A percentile compares a stretch with the other conserved stretches of the same genome.
These are phyloP conservation scores for Juncus effusus DNA, from an alignment of 176 grass and related monocot genomes.

Conservation along the genomic window DNA sequence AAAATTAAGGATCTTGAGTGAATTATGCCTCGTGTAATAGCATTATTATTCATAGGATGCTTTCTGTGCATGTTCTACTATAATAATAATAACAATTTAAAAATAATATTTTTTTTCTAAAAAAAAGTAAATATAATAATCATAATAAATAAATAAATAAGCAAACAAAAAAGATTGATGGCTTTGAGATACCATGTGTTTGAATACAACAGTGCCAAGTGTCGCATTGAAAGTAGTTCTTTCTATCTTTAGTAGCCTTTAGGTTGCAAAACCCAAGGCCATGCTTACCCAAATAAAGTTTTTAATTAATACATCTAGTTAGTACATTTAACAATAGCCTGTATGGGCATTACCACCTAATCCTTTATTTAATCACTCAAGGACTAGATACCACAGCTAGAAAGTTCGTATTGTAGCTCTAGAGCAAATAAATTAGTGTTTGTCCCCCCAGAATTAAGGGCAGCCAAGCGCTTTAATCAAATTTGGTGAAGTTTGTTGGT, in stretches of 20 bases:
- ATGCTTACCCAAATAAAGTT: background rate
- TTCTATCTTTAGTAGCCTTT: no score
- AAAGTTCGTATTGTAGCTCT: background rate
- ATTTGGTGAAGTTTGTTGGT: conserved; percentile 16
- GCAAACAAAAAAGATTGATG: background rate
- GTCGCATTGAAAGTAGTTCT: conserved; percentile 1
- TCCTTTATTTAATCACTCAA: background rate
- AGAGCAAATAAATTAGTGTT: conserved; percentile 10
- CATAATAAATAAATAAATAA: no score
- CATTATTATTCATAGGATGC: background rate
- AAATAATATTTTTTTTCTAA: no score
- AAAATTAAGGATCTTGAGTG: background rate
- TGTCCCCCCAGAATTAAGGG: background rate
- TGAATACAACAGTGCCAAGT: conserved; percentile 9
- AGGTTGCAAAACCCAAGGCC: background rate
- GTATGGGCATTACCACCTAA: conserved; percentile 4
- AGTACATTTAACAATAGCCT: background rate
- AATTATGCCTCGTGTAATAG: background rate
- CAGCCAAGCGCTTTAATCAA: background rate
- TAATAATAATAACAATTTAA: no score
- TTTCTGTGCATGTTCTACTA: no score
- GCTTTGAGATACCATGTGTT: background rate
- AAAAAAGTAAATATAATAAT: no score
- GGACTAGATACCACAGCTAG: background rate
- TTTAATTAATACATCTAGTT: background rate